phyloP scores from a whole-genome alignment of 2,329 filamentous ascomycete species.

The Sporothrix globosa region DNA sequence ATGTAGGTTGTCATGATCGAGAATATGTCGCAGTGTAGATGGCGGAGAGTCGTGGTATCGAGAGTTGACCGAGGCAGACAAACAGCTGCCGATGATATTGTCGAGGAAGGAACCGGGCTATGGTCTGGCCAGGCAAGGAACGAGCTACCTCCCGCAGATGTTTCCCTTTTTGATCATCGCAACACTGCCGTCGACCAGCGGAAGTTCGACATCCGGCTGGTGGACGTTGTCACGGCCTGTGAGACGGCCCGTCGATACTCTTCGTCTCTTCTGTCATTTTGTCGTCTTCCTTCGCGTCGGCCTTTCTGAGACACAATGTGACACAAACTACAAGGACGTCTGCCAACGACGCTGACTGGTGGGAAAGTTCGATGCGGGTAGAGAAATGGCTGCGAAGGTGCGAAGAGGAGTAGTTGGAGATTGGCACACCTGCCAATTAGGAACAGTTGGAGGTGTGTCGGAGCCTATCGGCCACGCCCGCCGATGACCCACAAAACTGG shows the following conservation, averaged over 20 bases:
- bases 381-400: background rate
- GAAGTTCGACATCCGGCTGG: background rate
- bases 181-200: background rate
- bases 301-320: background rate
- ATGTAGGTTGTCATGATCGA: slow-evolving; percentile 23
- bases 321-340: background rate
- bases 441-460: background rate
- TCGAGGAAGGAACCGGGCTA: background rate
- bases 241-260: background rate
- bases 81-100: background rate
- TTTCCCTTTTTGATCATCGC: background rate
- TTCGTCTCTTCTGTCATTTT: background rate
- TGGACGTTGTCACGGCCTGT: background rate
- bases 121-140: slow-evolving; percentile 1
- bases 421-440: background rate
- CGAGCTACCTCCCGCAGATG: background rate
- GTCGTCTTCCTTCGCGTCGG: background rate
- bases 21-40: background rate
- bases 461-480: background rate
- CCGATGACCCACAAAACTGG: background rate
- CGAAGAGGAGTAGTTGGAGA: background rate
- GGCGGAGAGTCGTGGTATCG: background rate
- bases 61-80: background rate
- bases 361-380: background rate
- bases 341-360: background rate